Base-by-base conservation (phyloP, 345 rosid species). In the Leavenworthia alabamica region DNA sequence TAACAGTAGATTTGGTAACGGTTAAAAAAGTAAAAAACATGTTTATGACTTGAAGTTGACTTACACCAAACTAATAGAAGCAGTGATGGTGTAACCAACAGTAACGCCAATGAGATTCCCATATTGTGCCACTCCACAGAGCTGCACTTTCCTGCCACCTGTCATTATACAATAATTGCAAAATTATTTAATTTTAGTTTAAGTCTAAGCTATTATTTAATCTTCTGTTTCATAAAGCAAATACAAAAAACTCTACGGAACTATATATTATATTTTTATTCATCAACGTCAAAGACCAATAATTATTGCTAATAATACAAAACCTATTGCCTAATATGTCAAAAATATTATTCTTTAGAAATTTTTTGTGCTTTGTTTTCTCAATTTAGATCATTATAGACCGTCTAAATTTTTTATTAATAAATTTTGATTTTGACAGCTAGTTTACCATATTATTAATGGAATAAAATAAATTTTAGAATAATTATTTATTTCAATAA, bases 1-100 rank as follows among this genome's bases (percentile, higher is more conserved):
- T 9, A 45, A 54, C 32, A 5, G 26, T 59, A 22, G 10, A 44
- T 44, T 22, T 57, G 8, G 39, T 59, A 43, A 51, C 31, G 32
- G 23, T 42, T 26, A 50, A 5, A 53, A 53, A 54, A 69, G 27
- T 51, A 36, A 68, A 5, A 26, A 12, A 57, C 41, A 66, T 55
- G 3, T 33, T 57, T 23, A 66, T 37, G 46, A 56, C 48, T 49
- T 49, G 54, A 12, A 68, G 46, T 63, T 62, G 53, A 71, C 98
- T 89, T 78, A 92, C 98, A 86, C 97, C 82, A 92, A 85, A 71
- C 98, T 92, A 17, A 89, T 86, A n/a, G 98, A 85, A 14, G 94
- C 89, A 50, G 98, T 89, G 75, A 92, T 92, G 12, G 95, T 92
- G 77, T 89, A 92, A 22, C 98, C 95, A 37, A 86, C 39, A 4